Evolutionary conservation across 2,329 filamentous ascomycete species (phyloP), one percentile per base, ranked within the genome.

Genomic region (Ophiostoma angusticollis): DNA sequence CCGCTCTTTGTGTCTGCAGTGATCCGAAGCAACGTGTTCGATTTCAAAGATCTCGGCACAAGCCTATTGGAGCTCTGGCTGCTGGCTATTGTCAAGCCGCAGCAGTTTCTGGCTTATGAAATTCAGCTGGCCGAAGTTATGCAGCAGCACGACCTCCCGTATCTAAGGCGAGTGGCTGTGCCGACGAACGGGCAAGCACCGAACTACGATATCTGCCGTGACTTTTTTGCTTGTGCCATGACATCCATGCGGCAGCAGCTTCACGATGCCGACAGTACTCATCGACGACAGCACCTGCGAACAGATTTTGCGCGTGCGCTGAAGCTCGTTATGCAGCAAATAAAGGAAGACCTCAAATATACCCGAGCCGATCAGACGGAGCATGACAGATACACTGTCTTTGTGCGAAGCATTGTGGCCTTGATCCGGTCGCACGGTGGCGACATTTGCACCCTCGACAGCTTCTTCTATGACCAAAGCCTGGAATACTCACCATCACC

Each of bases 401-500:
- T 76, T 47, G 60, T 72, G 11, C 67, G 65, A 25, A 55, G 59
- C 14, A 62, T 74, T 31, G 63, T 77, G 40, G 62, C 61, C 3
- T 55, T 74, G 19, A 68, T 77, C 48, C 65, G 67, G 50, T 66
- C 68, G 1, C 63, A 75, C 47, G 68, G 63, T 5, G 56, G 63
- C 18, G 69, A 72, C 33, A 62, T 76, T 27, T 72, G 69, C 51
- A 54, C 59, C 1, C 58, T 76, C 4, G 70, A 76, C 47, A 52
- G 58, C 2, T 77, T 70, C 50, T 77, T 70, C 53, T 71, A 68
- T 42, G 65, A 71, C 42, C 68, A 72, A 47, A 72, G 62, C 50
- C 61, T 57, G 27, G 69, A 71, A 40, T 77, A 74, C 52, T 68
- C 65, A 3, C 72, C 72, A 3, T 65, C 72, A 1, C 50, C 56